These are phyloP conservation scores for Sporobolomyces roseus DNA, from an alignment of 768 basidiomycete genomes.

Conservation along the genomic window DNA sequence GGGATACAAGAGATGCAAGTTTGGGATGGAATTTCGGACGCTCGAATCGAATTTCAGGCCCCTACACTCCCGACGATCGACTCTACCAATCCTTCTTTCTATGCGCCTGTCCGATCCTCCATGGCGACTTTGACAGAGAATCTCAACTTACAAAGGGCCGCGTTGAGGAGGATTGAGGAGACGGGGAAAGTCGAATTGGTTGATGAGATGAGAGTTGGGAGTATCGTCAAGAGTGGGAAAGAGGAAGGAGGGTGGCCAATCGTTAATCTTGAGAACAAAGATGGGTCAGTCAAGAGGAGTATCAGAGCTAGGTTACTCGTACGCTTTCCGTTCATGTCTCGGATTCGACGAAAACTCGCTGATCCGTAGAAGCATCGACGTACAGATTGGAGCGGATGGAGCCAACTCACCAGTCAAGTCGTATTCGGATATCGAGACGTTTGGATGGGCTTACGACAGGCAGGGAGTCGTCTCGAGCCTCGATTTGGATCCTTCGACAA, in stretches of 20 bases:
- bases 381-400: constrained; percentile 91
- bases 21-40: constrained; percentile 86
- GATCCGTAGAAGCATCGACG: too few species aligned
- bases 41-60: constrained; percentile 68
- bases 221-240: constrained; percentile 53
- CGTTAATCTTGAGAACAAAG: constrained; percentile 67
- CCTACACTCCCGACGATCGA: constrained; percentile 42
- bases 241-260: constrained; percentile 68
- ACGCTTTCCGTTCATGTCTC: not conserved
- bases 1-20: constrained; percentile 73
- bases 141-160: constrained; percentile 80
- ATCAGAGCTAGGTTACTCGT: constrained; percentile 41
- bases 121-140: constrained; percentile 91
- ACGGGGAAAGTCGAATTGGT: constrained; percentile 60
- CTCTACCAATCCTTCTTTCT: not conserved
- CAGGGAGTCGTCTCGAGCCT: constrained; percentile 89
- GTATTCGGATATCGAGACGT: constrained; percentile 78
- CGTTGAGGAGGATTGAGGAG: constrained; percentile 55
- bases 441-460: constrained; percentile 85
- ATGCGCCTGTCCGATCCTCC: constrained; percentile 34
- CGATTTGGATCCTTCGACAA: constrained; percentile 57
- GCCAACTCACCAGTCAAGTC: constrained; percentile 87
- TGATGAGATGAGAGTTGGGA: constrained; percentile 69
- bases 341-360: not conserved
- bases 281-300: constrained; percentile 60